phyloP scores from a whole-genome alignment of 106 monocot species.

The Allium fistulosum region DNA sequence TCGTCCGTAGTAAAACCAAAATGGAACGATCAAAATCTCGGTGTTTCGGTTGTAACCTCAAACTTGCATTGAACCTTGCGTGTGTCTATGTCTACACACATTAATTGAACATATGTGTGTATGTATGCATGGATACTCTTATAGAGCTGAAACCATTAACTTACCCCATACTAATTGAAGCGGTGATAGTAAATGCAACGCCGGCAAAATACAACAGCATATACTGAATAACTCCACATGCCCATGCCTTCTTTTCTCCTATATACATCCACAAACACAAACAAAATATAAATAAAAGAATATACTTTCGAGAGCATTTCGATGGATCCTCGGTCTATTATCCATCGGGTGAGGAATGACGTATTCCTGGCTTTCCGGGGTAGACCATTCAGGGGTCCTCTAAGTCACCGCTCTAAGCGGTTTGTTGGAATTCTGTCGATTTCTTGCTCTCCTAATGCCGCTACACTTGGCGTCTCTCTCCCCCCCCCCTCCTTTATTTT shows the following conservation, averaged over 20 bases:
- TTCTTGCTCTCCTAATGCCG: too few species aligned
- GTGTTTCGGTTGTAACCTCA: neutral
- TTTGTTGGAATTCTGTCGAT: too few species aligned
- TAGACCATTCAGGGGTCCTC: too few species aligned
- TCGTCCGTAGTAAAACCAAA: too few species aligned
- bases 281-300: neutral
- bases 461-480: too few species aligned
- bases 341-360: too few species aligned
- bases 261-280: conserved; percentile 12
- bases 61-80: neutral
- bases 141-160: neutral
- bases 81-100: neutral
- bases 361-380: too few species aligned
- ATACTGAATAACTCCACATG: conserved; percentile 45
- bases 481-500: too few species aligned
- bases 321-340: too few species aligned
- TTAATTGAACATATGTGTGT: neutral
- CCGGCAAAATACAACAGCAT: conserved; percentile 32
- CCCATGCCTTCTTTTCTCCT: conserved; percentile 39
- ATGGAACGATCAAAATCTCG: too few species aligned
- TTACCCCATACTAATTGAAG: conserved; percentile 50
- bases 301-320: too few species aligned
- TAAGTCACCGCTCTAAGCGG: too few species aligned
- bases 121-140: neutral
- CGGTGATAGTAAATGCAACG: conserved; percentile 50